phyloP scores from a whole-genome alignment of 2,329 filamentous ascomycete species.

The Chlorencoelia australis region DNA sequence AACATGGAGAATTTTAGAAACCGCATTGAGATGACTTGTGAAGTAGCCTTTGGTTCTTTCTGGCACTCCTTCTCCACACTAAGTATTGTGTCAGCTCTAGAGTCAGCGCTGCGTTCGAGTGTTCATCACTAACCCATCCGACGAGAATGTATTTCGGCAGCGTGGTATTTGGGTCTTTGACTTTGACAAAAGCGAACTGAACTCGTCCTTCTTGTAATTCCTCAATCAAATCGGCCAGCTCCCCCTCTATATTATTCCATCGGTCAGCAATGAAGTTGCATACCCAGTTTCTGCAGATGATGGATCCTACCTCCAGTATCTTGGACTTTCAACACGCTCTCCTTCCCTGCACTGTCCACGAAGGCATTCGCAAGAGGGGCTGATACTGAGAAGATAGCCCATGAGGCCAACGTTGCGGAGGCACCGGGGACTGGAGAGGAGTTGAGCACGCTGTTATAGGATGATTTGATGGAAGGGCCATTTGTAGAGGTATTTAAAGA shows the following conservation, averaged over 20 bases:
- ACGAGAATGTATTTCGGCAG: constrained; percentile 90
- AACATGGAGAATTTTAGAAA: constrained; percentile 83
- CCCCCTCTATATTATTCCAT: constrained; percentile 57
- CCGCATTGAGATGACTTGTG: constrained; percentile 81
- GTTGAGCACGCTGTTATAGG: constrained; percentile 61
- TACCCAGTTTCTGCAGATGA: not conserved
- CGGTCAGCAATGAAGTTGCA: constrained; percentile 17
- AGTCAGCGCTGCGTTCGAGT: not conserved
- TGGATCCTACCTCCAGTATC: constrained; percentile 61
- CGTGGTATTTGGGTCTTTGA: constrained; percentile 85
- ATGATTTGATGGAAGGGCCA: constrained; percentile 75
- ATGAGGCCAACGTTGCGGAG: constrained; percentile 70
- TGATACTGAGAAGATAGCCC: constrained; percentile 90
- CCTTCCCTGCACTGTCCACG: constrained; percentile 67
- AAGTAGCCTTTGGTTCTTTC: constrained; percentile 98
- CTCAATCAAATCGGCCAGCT: constrained; percentile 80
- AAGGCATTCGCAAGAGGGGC: constrained; percentile 89
- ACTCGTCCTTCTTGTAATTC: constrained; percentile 95
- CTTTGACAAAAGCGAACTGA: constrained; percentile 93
- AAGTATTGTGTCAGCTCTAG: constrained; percentile 17
- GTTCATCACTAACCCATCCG: constrained; percentile 53
- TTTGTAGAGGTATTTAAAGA: constrained; percentile 72
- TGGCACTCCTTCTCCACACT: constrained; percentile 95
- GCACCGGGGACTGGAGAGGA: constrained; percentile 44
- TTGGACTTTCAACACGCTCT: constrained; percentile 93